phyloP scores from a whole-genome alignment of 306 rosid species.

The Leucaena leucocephala region DNA sequence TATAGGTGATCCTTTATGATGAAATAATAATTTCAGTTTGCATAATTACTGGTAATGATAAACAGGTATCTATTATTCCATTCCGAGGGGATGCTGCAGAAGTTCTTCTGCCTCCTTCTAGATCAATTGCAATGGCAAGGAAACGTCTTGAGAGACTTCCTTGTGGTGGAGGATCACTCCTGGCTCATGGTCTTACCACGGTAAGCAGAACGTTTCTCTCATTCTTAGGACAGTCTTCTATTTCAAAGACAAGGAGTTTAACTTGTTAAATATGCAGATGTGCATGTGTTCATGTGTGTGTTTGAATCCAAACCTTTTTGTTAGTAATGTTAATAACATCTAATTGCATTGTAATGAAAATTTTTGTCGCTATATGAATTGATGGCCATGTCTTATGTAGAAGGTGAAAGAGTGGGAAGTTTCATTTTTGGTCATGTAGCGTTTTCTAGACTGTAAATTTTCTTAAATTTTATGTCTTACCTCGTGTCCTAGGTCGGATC shows the following conservation, averaged over 20 bases:
- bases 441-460: constrained; percentile 5
- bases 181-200: constrained; percentile 95
- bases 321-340: constrained; percentile 5
- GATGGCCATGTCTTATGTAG: constrained; percentile 27
- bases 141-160: constrained; percentile 97
- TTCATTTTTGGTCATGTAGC: constrained; percentile 19
- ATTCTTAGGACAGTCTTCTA: constrained; percentile 21
- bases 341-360: constrained; percentile 14
- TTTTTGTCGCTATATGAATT: constrained; percentile 19
- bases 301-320: neutral
- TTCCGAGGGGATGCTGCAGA: constrained; percentile 97
- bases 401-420: constrained; percentile 17
- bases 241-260: constrained; percentile 15
- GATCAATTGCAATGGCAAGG: constrained; percentile 98
- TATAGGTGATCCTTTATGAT: constrained; percentile 12
- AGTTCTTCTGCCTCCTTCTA: constrained; percentile 98
- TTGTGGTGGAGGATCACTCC: constrained; percentile 98
- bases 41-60: constrained; percentile 28
- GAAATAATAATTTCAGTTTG: constrained; percentile 15
- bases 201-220: constrained; percentile 51
- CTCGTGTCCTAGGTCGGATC: constrained; percentile 26
- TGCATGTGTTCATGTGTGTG: neutral
- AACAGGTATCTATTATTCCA: constrained; percentile 93
- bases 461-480: constrained; percentile 8
- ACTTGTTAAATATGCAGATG: constrained; percentile 25